Conservation (phyloP, 148 eudicot genomes). For the Chenopodium quinoa region DNA sequence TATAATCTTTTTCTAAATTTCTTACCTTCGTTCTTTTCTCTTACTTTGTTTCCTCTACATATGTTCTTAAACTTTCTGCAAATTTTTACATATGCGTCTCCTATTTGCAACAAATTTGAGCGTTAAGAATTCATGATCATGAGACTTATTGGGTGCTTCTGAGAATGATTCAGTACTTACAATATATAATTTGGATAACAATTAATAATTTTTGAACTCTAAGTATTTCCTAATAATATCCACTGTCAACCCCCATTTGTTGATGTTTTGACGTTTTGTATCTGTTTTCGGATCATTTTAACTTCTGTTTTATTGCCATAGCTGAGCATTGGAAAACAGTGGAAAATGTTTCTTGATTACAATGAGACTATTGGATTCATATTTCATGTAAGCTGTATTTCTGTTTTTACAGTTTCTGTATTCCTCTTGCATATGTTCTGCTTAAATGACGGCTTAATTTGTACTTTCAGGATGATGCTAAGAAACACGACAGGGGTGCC, state of each 20-base stretch:
- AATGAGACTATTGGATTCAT: constrained; percentile 68
- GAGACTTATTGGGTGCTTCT: not conserved
- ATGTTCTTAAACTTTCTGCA: not conserved
- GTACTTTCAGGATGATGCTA: constrained; percentile 74
- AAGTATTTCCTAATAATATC: too few relatives aligned
- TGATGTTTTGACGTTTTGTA: not conserved
- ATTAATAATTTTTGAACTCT: too few relatives aligned
- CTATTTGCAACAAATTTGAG: not conserved
- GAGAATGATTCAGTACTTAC: not conserved
- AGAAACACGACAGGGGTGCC: constrained; percentile 58
- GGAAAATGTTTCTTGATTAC: constrained; percentile 78
- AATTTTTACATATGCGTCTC: not conserved
- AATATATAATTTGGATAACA: too few relatives aligned
- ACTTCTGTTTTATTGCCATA: constrained; percentile 24
- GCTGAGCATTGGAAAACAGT: constrained; percentile 81
- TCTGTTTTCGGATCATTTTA: not conserved
- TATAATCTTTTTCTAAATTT: not conserved
- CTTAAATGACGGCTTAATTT: not conserved
- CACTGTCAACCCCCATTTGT: too few relatives aligned
- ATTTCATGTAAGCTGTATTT: constrained; percentile 59
- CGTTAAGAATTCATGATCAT: not conserved
- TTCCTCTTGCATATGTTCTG: not conserved
- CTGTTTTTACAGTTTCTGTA: not conserved
- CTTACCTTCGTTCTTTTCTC: not conserved
- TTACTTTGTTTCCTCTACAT: not conserved